Percentiles rank a stretch among this genome's conserved stretches.
phyloP scores from a whole-genome alignment of 2,329 filamentous ascomycete species.

The Dothidotthia symphoricarpi region DNA sequence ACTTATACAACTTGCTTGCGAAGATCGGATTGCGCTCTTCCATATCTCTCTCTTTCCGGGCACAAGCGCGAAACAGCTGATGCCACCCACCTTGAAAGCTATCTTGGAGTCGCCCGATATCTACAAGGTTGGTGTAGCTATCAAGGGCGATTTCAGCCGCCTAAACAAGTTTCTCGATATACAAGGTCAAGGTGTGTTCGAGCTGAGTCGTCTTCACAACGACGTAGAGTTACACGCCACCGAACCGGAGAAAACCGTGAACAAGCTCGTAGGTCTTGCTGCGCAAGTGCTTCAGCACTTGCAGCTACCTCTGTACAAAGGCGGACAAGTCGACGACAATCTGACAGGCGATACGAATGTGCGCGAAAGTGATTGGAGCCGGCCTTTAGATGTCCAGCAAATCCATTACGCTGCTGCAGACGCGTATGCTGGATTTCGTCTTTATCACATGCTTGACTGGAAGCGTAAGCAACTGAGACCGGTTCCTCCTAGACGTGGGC shows the following conservation, averaged over 20 bases:
- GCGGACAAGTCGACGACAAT: constrained; percentile 47
- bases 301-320: constrained; percentile 80
- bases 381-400: constrained; percentile 61
- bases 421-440: constrained; percentile 75
- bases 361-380: constrained; percentile 72
- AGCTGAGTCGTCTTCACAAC: constrained; percentile 80
- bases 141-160: constrained; percentile 63
- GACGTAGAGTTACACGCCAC: constrained; percentile 58
- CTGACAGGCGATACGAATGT: constrained; percentile 46
- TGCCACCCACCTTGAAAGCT: constrained; percentile 65
- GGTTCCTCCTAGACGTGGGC: constrained; percentile 66
- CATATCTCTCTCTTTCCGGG: constrained; percentile 61
- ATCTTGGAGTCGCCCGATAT: constrained; percentile 71
- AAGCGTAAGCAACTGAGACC: constrained; percentile 66
- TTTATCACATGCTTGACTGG: constrained; percentile 70
- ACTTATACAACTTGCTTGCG: constrained; percentile 77
- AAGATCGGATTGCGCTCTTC: constrained; percentile 75
- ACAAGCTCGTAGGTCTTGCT: constrained; percentile 64
- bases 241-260: constrained; percentile 55
- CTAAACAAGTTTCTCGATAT: constrained; percentile 62
- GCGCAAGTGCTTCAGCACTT: constrained; percentile 66
- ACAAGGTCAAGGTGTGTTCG: constrained; percentile 66
- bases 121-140: constrained; percentile 73
- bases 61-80: constrained; percentile 52
- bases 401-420: constrained; percentile 75